Conservation (phyloP, 352 stramenopile genomes). For the Phytophthora rubi region DNA sequence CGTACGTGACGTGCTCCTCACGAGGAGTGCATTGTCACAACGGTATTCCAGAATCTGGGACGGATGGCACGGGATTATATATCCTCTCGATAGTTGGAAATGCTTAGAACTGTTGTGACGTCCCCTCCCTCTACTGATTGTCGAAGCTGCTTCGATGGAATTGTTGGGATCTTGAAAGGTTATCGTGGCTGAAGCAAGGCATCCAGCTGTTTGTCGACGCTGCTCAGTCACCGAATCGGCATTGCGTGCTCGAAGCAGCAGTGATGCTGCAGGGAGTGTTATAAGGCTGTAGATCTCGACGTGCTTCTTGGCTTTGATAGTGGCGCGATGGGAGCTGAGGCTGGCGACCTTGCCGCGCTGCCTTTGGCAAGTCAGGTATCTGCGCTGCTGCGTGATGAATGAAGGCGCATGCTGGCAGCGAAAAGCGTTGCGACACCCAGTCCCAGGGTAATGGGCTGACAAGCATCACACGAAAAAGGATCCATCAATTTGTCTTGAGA, state of each 20-base stretch:
- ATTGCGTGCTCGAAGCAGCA: neutral
- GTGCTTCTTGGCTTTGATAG: too few species aligned
- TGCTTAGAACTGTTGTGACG: neutral
- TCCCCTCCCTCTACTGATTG: constrained; percentile 1
- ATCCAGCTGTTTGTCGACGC: neutral
- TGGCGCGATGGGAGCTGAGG: neutral
- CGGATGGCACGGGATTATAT: neutral
- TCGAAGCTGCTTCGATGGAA: constrained; percentile 6
- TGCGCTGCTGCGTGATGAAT: neutral
- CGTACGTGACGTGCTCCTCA: neutral
- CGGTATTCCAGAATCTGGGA: constrained; percentile 8
- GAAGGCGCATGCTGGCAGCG: neutral
- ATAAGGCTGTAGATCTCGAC: too few species aligned
- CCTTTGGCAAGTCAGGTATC: neutral
- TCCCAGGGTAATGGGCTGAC: neutral
- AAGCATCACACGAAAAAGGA: neutral
- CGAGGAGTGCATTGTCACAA: constrained; percentile 12
- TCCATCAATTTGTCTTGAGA: neutral
- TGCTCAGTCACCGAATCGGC: neutral
- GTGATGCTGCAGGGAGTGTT: neutral
- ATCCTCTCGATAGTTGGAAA: neutral
- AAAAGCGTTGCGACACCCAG: neutral
- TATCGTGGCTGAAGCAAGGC: neutral
- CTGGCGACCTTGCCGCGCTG: neutral
- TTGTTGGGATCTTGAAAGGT: constrained; percentile 8